Evolutionary conservation across 192 early-diverging fungal species (phyloP).

Genomic region (Kickxella alabastrina): DNA sequence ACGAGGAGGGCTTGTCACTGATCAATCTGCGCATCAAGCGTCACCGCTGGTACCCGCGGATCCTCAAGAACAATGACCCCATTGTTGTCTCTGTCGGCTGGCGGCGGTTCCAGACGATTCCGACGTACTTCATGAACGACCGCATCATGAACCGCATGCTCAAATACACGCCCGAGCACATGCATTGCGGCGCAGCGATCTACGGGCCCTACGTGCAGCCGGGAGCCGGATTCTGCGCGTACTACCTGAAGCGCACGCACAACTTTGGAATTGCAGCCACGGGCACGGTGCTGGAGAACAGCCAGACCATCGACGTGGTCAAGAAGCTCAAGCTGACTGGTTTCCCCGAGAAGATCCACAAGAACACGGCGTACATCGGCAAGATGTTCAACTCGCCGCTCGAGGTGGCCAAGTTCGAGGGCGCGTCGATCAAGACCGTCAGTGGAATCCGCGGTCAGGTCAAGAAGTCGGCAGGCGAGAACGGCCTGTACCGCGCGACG

Average conservation of each 20-base stretch:
- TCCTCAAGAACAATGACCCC: constrained; percentile 97
- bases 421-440: constrained; percentile 92
- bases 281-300: constrained; percentile 90
- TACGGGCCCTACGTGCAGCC: constrained; percentile 95
- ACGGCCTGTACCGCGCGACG: constrained; percentile 91
- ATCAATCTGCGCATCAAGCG: constrained; percentile 95
- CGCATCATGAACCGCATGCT: constrained; percentile 94
- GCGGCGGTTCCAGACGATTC: constrained; percentile 96
- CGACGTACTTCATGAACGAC: constrained; percentile 89
- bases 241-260: constrained; percentile 59
- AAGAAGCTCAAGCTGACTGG: constrained; percentile 99
- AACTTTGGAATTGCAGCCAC: constrained; percentile 96
- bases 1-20: constrained; percentile 92
- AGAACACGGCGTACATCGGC: constrained; percentile 96
- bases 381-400: constrained; percentile 96
- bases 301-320: constrained; percentile 90
- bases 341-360: constrained; percentile 88
- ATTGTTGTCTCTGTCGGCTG: constrained; percentile 97
- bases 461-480: constrained; percentile 85
- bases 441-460: constrained; percentile 97
- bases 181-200: constrained; percentile 97
- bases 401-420: constrained; percentile 98
- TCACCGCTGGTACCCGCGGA: constrained; percentile 94
- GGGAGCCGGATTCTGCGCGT: constrained; percentile 93
- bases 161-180: constrained; percentile 99